Percentiles rank a stretch among this genome's conserved stretches.
phyloP scores from a whole-genome alignment of 169 alveolate genomes.

The Babesia gibsoni region DNA sequence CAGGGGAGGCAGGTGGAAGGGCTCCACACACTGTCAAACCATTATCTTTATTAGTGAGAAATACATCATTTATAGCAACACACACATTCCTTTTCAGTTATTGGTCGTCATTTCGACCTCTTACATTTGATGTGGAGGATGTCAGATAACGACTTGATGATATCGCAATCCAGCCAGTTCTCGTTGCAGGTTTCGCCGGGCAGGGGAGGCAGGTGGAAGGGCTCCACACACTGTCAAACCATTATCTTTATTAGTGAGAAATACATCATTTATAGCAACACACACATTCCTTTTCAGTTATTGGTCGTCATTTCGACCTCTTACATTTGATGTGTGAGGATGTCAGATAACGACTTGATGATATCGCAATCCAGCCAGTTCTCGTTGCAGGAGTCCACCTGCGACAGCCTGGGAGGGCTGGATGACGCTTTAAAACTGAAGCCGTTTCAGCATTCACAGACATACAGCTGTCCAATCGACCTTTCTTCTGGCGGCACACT shows the following conservation, averaged over 20 bases:
- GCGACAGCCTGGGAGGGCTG: not conserved
- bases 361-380: slow-evolving; percentile 38
- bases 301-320: not conserved
- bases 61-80: no score
- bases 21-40: no score
- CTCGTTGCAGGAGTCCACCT: slow-evolving; percentile 16
- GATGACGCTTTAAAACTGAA: not conserved
- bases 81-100: not conserved
- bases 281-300: not conserved
- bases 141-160: slow-evolving; percentile 38
- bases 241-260: no score
- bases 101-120: not conserved
- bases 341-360: slow-evolving; percentile 38
- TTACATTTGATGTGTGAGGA: slow-evolving; percentile 11
- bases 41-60: no score
- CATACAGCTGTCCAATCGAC: not conserved
- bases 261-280: not conserved
- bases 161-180: slow-evolving; percentile 38
- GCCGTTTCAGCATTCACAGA: not conserved
- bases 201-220: no score
- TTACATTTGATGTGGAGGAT: slow-evolving; percentile 11
- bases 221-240: no score
- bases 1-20: no score
- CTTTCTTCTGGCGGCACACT: slow-evolving; percentile 5
- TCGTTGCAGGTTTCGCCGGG: slow-evolving; percentile 7